phyloP scores from a whole-genome alignment of 2,329 filamentous ascomycete genomes.

The Metarhizium humberi region DNA sequence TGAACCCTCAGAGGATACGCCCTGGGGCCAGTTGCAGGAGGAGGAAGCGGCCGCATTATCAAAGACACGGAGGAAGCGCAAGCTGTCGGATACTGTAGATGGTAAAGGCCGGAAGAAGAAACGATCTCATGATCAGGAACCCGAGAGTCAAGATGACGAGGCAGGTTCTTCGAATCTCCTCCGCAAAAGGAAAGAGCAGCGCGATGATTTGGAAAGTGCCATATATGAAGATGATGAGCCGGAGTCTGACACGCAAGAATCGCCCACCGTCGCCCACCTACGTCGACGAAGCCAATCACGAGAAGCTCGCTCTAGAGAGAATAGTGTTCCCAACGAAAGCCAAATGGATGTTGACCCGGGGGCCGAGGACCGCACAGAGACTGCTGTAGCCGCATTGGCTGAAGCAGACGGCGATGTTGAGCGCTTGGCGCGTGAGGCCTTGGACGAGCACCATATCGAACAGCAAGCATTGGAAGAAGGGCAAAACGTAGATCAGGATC shows the following conservation, averaged over 20 bases:
- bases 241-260: conserved; percentile 14
- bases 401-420: conserved; percentile 17
- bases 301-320: conserved; percentile 18
- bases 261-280: conserved; percentile 18
- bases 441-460: conserved; percentile 22
- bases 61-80: conserved; percentile 24
- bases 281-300: conserved; percentile 16
- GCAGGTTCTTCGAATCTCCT: conserved; percentile 7
- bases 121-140: conserved; percentile 15
- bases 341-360: conserved; percentile 15
- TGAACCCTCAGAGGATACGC: conserved; percentile 1
- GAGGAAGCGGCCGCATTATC: conserved; percentile 12
- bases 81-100: conserved; percentile 18
- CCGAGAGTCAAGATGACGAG: conserved; percentile 8
- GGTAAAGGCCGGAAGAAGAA: conserved; percentile 25
- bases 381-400: not conserved
- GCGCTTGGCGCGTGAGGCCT: conserved; percentile 24
- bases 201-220: conserved; percentile 7
- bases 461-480: conserved; percentile 13
- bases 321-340: conserved; percentile 12
- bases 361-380: conserved; percentile 1
- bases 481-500: conserved; percentile 1
- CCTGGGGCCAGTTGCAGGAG: conserved; percentile 5
- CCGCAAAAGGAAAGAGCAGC: conserved; percentile 4
- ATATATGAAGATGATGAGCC: conserved; percentile 12